phyloP scores from a whole-genome alignment of 176 grass and related monocot genomes.

The Bonia amplexicaulis region DNA sequence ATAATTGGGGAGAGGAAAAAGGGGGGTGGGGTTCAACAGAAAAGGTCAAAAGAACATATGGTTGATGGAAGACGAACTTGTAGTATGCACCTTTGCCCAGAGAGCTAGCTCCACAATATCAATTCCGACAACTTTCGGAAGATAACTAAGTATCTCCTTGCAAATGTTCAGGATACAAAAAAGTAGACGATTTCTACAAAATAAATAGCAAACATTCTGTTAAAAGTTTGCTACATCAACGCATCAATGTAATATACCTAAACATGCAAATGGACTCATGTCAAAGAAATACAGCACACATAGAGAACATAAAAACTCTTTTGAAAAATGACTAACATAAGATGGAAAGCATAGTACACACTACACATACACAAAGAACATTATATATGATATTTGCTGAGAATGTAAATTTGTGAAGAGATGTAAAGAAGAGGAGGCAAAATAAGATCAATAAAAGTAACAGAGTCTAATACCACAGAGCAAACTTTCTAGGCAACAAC shows the following conservation, averaged over 20 bases:
- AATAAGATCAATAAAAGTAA: slow-evolving; percentile 16
- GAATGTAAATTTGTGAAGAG: background rate
- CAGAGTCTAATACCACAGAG: slow-evolving; percentile 25
- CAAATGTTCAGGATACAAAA: slow-evolving; percentile 94
- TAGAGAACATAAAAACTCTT: background rate
- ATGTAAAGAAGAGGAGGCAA: slow-evolving; percentile 11
- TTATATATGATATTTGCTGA: background rate
- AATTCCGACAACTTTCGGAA: slow-evolving; percentile 91
- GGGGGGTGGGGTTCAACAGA: background rate
- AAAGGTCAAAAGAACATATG: background rate
- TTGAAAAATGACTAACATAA: background rate
- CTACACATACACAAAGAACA: background rate
- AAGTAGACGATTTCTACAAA: slow-evolving; percentile 85
- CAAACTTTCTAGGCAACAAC: slow-evolving; percentile 55
- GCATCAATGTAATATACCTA: background rate
- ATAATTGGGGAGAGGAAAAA: background rate
- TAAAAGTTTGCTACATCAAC: background rate
- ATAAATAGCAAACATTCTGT: slow-evolving; percentile 23
- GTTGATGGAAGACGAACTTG: slow-evolving; percentile 5
- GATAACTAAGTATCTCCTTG: slow-evolving; percentile 83
- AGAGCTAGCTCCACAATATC: slow-evolving; percentile 98
- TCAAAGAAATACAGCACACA: background rate
- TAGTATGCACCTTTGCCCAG: slow-evolving; percentile 81
- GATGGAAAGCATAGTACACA: background rate
- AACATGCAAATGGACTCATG: slow-evolving; percentile 16